These are phyloP conservation scores for Dorcoceras hygrometricum DNA, from an alignment of 257 asterid species.

Conservation along the genomic window DNA sequence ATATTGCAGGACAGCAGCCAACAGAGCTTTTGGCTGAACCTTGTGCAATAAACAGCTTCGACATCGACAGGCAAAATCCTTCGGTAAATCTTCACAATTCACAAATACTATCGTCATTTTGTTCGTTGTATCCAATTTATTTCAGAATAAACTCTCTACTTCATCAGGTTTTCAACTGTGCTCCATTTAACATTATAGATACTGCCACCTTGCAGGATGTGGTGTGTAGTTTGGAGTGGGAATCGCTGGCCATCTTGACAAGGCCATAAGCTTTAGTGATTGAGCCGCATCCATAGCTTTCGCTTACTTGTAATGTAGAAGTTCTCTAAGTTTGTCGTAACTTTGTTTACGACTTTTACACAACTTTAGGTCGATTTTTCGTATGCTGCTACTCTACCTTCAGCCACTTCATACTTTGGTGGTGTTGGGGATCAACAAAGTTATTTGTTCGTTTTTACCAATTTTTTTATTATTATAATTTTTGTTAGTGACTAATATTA, in stretches of 20 bases:
- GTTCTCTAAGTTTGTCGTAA: neutral
- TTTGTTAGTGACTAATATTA: no score
- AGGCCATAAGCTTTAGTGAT: conserved; percentile 36
- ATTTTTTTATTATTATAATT: no score
- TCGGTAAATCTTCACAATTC: conserved; percentile 34
- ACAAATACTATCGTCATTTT: neutral
- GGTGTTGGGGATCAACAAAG: neutral
- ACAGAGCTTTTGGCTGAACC: conserved; percentile 83
- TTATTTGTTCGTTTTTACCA: no score
- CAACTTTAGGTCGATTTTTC: no score
- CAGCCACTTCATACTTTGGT: neutral
- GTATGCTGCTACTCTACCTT: neutral
- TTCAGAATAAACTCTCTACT: neutral
- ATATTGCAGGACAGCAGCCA: conserved; percentile 64
- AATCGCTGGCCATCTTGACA: conserved; percentile 68
- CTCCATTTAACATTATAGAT: neutral
- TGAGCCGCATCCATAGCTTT: neutral
- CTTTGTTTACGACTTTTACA: no score
- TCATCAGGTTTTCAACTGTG: neutral
- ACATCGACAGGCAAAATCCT: conserved; percentile 78
- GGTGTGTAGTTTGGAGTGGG: conserved; percentile 96
- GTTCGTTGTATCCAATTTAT: neutral
- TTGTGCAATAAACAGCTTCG: conserved; percentile 91
- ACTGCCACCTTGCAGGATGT: conserved; percentile 56
- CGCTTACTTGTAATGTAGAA: neutral